Evolutionary conservation across 306 rosid genomes (phyloP), one percentile per base, ranked within the genome.

Genomic region (Inga oerstediana): DNA sequence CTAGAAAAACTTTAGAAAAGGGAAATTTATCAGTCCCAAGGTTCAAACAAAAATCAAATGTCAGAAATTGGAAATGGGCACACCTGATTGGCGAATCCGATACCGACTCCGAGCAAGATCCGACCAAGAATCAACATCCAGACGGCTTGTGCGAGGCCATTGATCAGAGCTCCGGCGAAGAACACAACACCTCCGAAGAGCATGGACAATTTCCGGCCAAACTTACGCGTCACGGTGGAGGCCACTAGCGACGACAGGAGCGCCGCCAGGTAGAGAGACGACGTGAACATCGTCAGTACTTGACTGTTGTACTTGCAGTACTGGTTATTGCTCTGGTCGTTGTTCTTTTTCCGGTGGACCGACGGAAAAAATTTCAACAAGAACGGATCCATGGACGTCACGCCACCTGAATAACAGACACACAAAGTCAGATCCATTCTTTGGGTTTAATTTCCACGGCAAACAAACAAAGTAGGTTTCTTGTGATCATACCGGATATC

Each of bases 41-140:
- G 59, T 16, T 52, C 1, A 3, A 52, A 52, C 10, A 14, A 20
- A 19, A 34, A 39, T 14, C 0, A 10, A 59, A 59, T 2, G 4
- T 22, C 17, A 5, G 13, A 20, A 22, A 14, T 66, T 1, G 37
- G 52, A 41, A 13, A 32, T 2, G 54, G 12, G 15, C 16, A 32
- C 90, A 95, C 99, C 99, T 96, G 99, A 86, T 92, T 93, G 58
- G 97, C 85, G 62, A 96, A 96, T 3, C 99, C 99, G 76, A 96
- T 89, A 74, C 99, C 99, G n/a, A 96, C 88, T 2, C 99, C 98
- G 76, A 96, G 99, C 41, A 96, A 78, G 74, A 96, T 90, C 64
- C 99, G 98, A 82, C 99, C 99, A 13, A 93, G 87, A 14, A 93
- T 93, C 48, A 93, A 78, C 96, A 92, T 93, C 94, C 92, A 90